Base-by-base conservation (phyloP, 2,329 filamentous ascomycete genomes). In the Blumeriella jaapii region DNA sequence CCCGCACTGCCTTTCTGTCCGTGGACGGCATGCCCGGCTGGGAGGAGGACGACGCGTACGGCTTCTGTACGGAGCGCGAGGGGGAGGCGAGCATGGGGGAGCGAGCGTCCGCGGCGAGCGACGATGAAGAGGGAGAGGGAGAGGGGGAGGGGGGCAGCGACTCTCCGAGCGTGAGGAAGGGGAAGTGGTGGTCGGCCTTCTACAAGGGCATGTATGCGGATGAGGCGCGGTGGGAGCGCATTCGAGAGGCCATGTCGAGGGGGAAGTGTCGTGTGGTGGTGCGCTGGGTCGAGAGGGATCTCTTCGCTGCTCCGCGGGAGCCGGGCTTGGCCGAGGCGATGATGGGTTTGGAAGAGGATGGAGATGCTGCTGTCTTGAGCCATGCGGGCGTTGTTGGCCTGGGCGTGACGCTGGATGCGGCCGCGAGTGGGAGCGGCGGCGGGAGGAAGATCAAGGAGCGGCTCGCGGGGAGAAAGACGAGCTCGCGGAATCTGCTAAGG, bases 211-310 rank as follows among this genome's bases (percentile, higher is more conserved):
- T 46, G 9, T 42, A 38, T 9, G 29, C 26, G 6, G 49, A 52
- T 37, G 33, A 35, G 6, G 29, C 13, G 4, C 20, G 25, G 3
- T 53, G 50, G 50, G 26, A 36, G 19, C 34, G 35, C 6, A 34
- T 52, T 6, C 42, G 33, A 29, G 20, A 33, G 6, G 32, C 42
- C 3, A 54, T 54, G 51, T 35, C 32, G 0, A 31, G 40, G n/a
- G 49, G 50, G 0, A 47, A 40, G 13, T 50, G 46, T 16, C 16
- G 49, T 7, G 38, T 53, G 31, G 41, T 52, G 2, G 4, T 47
- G 3, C 29, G 40, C n/a, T 51, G 47, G 47, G 25, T 23, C 12
- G 34, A 42, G 20, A 14, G 13, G 29, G 16, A 10, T 22, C 22
- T 7, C 19, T 8, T 12, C 12, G 8, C 3, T 23, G 17, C 25